A percentile compares a stretch with the other conserved stretches of the same genome.
These are phyloP conservation scores for Aegle marmelos DNA, from an alignment of 345 rosid species.

Conservation along the genomic window DNA sequence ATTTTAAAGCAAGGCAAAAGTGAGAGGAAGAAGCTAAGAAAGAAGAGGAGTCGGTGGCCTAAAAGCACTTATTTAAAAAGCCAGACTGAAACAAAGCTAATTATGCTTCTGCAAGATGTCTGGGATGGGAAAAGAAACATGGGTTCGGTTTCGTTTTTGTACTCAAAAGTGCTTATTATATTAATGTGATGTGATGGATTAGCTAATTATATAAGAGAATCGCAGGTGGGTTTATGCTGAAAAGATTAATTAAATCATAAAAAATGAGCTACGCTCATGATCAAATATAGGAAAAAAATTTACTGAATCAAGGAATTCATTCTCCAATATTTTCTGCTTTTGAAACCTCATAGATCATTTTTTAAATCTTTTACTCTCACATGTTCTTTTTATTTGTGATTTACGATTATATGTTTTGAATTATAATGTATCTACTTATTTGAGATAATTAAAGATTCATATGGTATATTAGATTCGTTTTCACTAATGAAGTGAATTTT, in stretches of 20 bases:
- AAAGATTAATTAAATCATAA: neutral
- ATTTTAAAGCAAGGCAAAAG: neutral
- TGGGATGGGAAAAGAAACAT: neutral
- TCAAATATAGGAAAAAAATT: neutral
- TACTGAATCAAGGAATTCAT: neutral
- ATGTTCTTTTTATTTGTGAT: neutral
- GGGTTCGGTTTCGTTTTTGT: neutral
- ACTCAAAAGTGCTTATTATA: neutral
- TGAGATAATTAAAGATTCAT: no score
- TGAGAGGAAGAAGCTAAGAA: conserved; percentile 20
- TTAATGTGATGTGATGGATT: neutral
- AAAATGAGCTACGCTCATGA: neutral
- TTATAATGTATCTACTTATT: neutral
- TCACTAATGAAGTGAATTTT: no score
- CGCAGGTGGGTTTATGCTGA: neutral
- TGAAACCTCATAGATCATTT: no score
- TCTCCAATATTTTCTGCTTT: neutral
- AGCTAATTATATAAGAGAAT: neutral
- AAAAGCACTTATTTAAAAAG: neutral
- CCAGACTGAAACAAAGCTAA: no score
- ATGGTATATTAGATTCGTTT: no score
- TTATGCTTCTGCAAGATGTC: neutral
- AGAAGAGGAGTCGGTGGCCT: conserved; percentile 9
- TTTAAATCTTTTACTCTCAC: neutral
- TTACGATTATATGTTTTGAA: neutral